Conservation (phyloP, 2,329 filamentous ascomycete species). For the Pestalotiopsis fici region DNA sequence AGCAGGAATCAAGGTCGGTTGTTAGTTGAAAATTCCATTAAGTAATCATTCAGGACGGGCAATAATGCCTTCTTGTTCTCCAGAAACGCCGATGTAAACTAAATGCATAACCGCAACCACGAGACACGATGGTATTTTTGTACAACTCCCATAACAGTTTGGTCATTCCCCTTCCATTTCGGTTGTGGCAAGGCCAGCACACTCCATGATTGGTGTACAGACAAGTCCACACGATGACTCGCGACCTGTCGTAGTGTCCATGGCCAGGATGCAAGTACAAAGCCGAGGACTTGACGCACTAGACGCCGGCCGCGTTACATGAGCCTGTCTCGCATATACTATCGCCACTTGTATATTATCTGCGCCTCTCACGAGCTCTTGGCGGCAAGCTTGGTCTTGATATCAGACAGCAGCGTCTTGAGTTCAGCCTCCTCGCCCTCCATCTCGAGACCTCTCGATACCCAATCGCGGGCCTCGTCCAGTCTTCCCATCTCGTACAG, state of each 20-base stretch:
- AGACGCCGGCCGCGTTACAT: too few relatives aligned
- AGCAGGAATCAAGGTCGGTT: too few relatives aligned
- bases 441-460: slow-evolving; percentile 76
- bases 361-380: slow-evolving; percentile 28
- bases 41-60: not conserved
- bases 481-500: slow-evolving; percentile 87
- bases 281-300: too few relatives aligned
- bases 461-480: slow-evolving; percentile 80
- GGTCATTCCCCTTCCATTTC: not conserved
- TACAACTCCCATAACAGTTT: not conserved
- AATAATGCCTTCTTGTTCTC: not conserved
- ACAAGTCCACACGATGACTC: too few relatives aligned
- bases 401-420: slow-evolving; percentile 63
- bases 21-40: not conserved
- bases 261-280: too few relatives aligned
- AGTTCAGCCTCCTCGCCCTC: slow-evolving; percentile 72
- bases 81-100: not conserved
- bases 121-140: not conserved
- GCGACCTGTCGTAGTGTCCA: too few relatives aligned
- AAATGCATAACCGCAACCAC: not conserved
- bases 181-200: not conserved
- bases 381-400: slow-evolving; percentile 49
- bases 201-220: not conserved
- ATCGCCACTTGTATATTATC: not conserved
- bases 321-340: not conserved